These are phyloP conservation scores for Cyberlindnera veronae DNA, from an alignment of 805 yeast species.

Conservation along the genomic window DNA sequence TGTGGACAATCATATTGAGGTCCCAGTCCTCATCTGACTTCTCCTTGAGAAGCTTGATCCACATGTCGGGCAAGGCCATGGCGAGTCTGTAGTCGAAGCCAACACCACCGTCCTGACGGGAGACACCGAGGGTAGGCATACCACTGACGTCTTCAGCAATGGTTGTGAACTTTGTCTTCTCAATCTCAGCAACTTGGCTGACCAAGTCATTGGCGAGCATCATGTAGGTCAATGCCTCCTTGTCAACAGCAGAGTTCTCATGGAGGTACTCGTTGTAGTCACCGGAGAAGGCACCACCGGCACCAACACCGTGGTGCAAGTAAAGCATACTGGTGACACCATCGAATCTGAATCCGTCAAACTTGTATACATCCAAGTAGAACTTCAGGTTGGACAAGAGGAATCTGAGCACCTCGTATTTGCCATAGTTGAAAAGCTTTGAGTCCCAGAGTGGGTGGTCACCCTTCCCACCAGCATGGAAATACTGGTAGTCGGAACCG, in stretches of 20 bases:
- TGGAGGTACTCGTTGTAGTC: slow-evolving; percentile 89
- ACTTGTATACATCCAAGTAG: slow-evolving; percentile 75
- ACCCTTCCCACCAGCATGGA: slow-evolving; percentile 90
- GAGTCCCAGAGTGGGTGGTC: slow-evolving; percentile 94
- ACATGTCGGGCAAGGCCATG: slow-evolving; percentile 98
- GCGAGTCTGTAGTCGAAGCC: slow-evolving; percentile 93
- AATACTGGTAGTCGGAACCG: slow-evolving; percentile 93
- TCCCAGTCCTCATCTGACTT: slow-evolving; percentile 88
- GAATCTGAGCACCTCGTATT: slow-evolving; percentile 86
- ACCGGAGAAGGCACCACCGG: slow-evolving; percentile 80
- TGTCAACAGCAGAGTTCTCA: slow-evolving; percentile 70
- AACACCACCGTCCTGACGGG: slow-evolving; percentile 74
- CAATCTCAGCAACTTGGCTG: slow-evolving; percentile 42
- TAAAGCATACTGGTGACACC: slow-evolving; percentile 96
- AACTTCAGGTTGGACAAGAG: slow-evolving; percentile 79
- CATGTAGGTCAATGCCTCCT: slow-evolving; percentile 80
- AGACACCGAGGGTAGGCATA: slow-evolving; percentile 89
- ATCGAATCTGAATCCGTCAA: slow-evolving; percentile 95
- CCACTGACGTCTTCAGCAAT: slow-evolving; percentile 98
- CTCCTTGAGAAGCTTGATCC: slow-evolving; percentile 93
- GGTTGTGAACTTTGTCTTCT: slow-evolving; percentile 55
- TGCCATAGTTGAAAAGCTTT: slow-evolving; percentile 87
- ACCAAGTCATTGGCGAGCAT: slow-evolving; percentile 88
- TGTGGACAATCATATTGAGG: slow-evolving; percentile 70
- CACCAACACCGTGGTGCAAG: slow-evolving; percentile 88